phyloP scores from a whole-genome alignment of 2,329 filamentous ascomycete genomes.

The Apiospora saccharicola region DNA sequence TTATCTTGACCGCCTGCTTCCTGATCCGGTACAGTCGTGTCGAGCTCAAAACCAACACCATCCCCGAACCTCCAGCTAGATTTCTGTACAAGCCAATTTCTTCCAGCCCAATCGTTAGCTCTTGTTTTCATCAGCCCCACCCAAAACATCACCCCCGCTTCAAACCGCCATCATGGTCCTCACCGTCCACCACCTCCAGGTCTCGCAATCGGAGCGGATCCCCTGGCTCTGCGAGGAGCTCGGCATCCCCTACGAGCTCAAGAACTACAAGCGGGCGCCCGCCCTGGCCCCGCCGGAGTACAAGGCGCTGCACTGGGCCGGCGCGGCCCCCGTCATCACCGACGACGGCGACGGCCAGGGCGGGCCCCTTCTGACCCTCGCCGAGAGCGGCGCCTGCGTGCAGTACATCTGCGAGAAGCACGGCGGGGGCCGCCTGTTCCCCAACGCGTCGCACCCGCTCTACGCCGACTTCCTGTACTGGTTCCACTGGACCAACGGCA shows the following conservation, averaged over 20 bases:
- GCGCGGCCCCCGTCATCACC: slow-evolving; percentile 65
- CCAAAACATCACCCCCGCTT: no score
- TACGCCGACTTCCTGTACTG: slow-evolving; percentile 71
- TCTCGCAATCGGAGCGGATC: slow-evolving; percentile 70
- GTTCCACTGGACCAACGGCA: slow-evolving; percentile 65
- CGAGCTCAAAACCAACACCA: neutral
- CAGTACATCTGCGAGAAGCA: slow-evolving; percentile 68
- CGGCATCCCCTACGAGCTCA: slow-evolving; percentile 55
- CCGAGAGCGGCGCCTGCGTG: slow-evolving; percentile 65
- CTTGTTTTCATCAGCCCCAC: no score
- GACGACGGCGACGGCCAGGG: slow-evolving; percentile 4
- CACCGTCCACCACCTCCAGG: slow-evolving; percentile 59
- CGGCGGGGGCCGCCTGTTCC: slow-evolving; percentile 55
- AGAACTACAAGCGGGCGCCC: slow-evolving; percentile 42
- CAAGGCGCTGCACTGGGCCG: slow-evolving; percentile 56
- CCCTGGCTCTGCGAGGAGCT: slow-evolving; percentile 73
- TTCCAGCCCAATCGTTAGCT: no score
- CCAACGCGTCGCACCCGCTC: slow-evolving; percentile 52
- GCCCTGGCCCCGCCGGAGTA: slow-evolving; percentile 45
- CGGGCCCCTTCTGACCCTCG: slow-evolving; percentile 55
- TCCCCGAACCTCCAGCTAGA: no score
- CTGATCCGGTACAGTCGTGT: no score
- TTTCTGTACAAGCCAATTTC: no score
- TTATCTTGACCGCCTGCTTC: neutral
- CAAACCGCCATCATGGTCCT: slow-evolving; percentile 30